Evolutionary conservation across 73 alveolate species (phyloP), one percentile per base, ranked within the genome.

Genomic region (Paramecium octaurelia): DNA sequence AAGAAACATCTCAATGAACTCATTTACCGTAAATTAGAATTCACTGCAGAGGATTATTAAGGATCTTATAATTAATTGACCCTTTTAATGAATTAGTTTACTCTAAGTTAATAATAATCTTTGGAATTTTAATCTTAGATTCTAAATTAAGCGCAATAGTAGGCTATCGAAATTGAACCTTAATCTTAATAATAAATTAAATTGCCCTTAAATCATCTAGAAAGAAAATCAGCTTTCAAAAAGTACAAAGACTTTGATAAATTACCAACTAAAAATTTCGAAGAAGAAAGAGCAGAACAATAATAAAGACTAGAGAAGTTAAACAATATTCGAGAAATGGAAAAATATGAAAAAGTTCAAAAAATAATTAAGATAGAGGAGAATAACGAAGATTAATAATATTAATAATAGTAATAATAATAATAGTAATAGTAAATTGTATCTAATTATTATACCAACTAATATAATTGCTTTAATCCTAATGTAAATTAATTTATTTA

Each of bases 261-360:
- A 36, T 35, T 73, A n/a, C 87, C 87, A 3, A 73, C 87, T 14
- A 73, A 73, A 40, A 73, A 34, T 12, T 73, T 73, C n/a, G 87
- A 73, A 16, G 87, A 73, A 3, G 84, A 64, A 34, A 64, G 27
- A 3, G 20, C 6, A 59, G 77, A 59, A 59, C 9, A 59, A 59
- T 29, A 16, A 16, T 59, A 59, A 59, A 59, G 77, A 59, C 0
- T 5, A 10, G 77, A 59, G 38, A 59, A 59, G 23, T 59, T 59
- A 9, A 59, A 18, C 8, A 59, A 59, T 59, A 20, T 59, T 29
- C 16, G 12, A 59, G 77, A 59, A 21, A 59, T 64, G 84, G 84
- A 64, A 12, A 10, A 8, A 1, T 64, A 31, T 27, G 84, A 64
- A 10, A 27, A 34, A 64, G 14, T 34, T 9, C 8, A 31, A 34